Evolutionary conservation across 106 monocot species (phyloP), one percentile per base, ranked within the genome.

Genomic region (Phalaenopsis aphrodite): DNA sequence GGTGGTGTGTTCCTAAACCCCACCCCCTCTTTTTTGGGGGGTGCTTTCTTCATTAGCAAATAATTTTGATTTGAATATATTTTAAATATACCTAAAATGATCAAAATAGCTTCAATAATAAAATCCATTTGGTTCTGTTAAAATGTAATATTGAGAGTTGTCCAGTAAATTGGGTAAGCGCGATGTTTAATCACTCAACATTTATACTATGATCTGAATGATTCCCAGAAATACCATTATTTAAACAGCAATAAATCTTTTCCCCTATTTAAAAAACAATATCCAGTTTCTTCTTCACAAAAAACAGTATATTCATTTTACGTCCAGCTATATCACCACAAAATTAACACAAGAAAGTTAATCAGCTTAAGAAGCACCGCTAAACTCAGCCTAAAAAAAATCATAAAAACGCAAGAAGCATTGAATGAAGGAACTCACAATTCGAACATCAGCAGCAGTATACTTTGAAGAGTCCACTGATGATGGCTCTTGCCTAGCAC

Each of bases 391-490:
- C 12, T 38, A 69, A 69, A 69, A 68, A 3, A 69, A 11, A 69
- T 69, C n/a, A 69, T 38, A 39, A 15, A 39, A 39, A 69, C 38
- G 39, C 11, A 69, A 7, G 8, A 69, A 15, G 2, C 30, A 69
- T 37, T 38, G 39, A 10, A 49, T 76, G 4, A 76, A 74, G 1
- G 18, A 76, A 19, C 79, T 83, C 39, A 84, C 79, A 84, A 79
- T 94, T 84, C 91, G 87, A 69, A 94, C 94, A 88, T 91, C 94
- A 79, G 85, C 94, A 84, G 87, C 94, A 82, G 85, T 89, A 64
- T 88, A 91, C 80, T 94, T 94, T 55, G 92, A 82, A 78, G 89
- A 77, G 19, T 94, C 94, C n/a, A 57, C 8, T 42, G 77, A 21
- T 41, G 77, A 21, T 78, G 94, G 86, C 71, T 94, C 94, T 72